Evolutionary conservation across 2,329 filamentous ascomycete genomes (phyloP), one percentile per base, ranked within the genome.

Genomic region (Diaporthe sp.): DNA sequence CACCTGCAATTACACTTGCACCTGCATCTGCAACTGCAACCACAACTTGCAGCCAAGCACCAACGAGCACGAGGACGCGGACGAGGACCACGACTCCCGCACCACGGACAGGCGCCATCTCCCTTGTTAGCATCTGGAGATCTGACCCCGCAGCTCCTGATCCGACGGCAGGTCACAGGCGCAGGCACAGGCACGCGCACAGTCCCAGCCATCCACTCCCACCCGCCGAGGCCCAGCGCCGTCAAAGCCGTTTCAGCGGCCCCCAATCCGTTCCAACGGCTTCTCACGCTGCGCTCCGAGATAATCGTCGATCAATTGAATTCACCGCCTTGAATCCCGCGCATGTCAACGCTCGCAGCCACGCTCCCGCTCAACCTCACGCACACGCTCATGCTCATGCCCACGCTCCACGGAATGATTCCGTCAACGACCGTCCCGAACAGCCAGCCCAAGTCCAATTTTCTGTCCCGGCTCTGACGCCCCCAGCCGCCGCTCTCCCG

Each of bases 231-330:
- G 73, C 75, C 51, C 55, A 73, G 58, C 37, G 75, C 76, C 76
- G 78, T 79, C 85, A 86, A 85, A 84, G 86, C 87, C 86, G 84
- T 87, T 80, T 80, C 83, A 82, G 83, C 87, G 85, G 86, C 83
- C 79, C 78, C 79, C 72, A 67, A 74, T 78, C 84, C 81, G 81
- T 84, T 84, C 85, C 86, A 83, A 89, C 87, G 87, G 87, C 86
- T 88, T 84, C 87, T 78, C 83, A 85, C 85, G 82, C 84, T 79
- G 78, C 80, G 75, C 61, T 79, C 76, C 70, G 79, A 79, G 75
- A 71, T 70, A 75, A 77, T 76, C 60, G 76, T 73, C 72, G 70
- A 73, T 72, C 76, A 63, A 75, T 75, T 71, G 73, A 73, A 72
- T 74, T 74, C 51, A 70, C 75, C 65, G 63, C 74, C 65, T 51